Conservation (phyloP, 208 protist genomes). For the Trypanosoma lewisi region DNA sequence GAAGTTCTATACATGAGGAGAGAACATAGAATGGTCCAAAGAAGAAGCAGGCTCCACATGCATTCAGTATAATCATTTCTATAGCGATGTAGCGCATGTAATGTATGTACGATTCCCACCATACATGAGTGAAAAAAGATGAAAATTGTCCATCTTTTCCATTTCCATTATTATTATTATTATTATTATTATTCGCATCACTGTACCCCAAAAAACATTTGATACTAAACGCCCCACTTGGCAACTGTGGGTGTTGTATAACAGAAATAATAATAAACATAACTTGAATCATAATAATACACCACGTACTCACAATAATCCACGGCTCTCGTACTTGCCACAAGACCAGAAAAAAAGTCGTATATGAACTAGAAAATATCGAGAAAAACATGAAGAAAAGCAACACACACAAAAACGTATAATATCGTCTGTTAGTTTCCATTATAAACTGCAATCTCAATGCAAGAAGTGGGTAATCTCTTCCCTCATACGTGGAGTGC, state of each 20-base stretch:
- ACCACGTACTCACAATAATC: slow-evolving; percentile 29
- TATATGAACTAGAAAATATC: slow-evolving; percentile 45
- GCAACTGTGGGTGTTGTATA: slow-evolving; percentile 17
- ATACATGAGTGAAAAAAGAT: slow-evolving; percentile 65
- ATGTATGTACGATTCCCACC: slow-evolving; percentile 74
- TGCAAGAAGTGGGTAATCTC: slow-evolving; percentile 77
- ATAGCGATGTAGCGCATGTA: slow-evolving; percentile 75
- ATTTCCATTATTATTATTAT: too few relatives aligned
- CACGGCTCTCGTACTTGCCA: slow-evolving; percentile 40
- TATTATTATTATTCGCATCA: too few relatives aligned
- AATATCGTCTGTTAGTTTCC: slow-evolving; percentile 39
- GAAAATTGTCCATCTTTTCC: slow-evolving; percentile 33
- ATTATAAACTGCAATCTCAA: slow-evolving; percentile 55
- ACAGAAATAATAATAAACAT: slow-evolving; percentile 39
- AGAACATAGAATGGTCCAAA: slow-evolving; percentile 55
- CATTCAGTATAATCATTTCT: slow-evolving; percentile 39
- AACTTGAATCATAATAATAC: slow-evolving; percentile 30
- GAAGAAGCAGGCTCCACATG: slow-evolving; percentile 23
- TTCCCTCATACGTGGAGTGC: slow-evolving; percentile 45
- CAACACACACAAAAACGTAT: too few relatives aligned
- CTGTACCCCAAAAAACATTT: slow-evolving; percentile 4
- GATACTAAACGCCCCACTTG: background rate
- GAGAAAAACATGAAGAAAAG: slow-evolving; percentile 46
- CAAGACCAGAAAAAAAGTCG: slow-evolving; percentile 40
- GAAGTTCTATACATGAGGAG: slow-evolving; percentile 45